Evolutionary conservation across 1,284 basidiomycete species (phyloP).

Genomic region (Cutaneotrichosporon arboriforme): DNA sequence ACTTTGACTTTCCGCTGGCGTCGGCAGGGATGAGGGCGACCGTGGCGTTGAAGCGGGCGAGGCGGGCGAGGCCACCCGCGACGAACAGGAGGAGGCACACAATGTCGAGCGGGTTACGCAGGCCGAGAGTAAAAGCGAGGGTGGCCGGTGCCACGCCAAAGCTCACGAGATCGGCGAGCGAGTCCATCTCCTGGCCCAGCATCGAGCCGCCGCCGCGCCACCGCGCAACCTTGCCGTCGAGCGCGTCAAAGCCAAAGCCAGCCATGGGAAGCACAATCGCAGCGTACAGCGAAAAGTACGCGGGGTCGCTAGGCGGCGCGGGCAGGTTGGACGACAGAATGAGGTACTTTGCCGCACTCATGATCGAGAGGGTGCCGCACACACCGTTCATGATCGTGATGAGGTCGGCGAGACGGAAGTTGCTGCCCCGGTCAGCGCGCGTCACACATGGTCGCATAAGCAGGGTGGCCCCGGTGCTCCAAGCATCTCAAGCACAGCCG

Average conservation of each 20-base stretch:
- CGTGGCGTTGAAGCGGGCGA: constrained; percentile 97
- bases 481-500: no score
- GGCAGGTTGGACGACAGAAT: constrained; percentile 67
- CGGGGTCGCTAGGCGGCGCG: constrained; percentile 32
- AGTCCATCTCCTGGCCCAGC: constrained; percentile 98
- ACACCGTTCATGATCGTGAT: constrained; percentile 86
- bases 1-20: constrained; percentile 75
- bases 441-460: no score
- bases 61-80: constrained; percentile 89
- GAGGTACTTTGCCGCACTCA: constrained; percentile 88
- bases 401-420: constrained; percentile 11
- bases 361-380: constrained; percentile 85
- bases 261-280: constrained; percentile 84
- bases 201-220: constrained; percentile 94
- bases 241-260: constrained; percentile 96
- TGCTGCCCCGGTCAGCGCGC: not conserved
- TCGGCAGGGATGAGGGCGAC: constrained; percentile 92
- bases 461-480: no score
- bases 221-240: constrained; percentile 95
- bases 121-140: constrained; percentile 83
- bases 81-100: constrained; percentile 83
- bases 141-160: constrained; percentile 96
- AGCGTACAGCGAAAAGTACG: constrained; percentile 59
- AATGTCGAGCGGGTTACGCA: constrained; percentile 84
- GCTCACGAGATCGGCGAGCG: constrained; percentile 91